Conservation (phyloP, 2,329 filamentous ascomycete genomes). For the Sporothrix mexicana region DNA sequence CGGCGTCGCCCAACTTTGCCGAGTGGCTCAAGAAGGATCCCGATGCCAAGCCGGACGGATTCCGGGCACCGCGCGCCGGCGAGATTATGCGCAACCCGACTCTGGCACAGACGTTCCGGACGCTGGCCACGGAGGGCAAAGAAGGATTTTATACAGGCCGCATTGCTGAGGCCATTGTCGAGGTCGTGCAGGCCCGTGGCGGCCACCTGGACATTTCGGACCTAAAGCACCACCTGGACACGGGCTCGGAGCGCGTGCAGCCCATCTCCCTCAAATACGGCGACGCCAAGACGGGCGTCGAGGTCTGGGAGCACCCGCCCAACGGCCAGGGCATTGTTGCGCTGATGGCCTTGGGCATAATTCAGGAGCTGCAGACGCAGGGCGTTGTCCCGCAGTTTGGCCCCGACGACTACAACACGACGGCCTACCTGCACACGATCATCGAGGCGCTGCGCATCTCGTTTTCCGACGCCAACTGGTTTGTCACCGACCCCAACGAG, state of each 20-base stretch:
- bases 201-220: slow-evolving; percentile 82
- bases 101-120: slow-evolving; percentile 79
- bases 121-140: slow-evolving; percentile 80
- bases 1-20: slow-evolving; percentile 80
- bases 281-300: slow-evolving; percentile 59
- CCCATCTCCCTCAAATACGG: slow-evolving; percentile 82
- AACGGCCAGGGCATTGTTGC: slow-evolving; percentile 97
- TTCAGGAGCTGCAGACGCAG: slow-evolving; percentile 80
- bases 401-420: slow-evolving; percentile 76
- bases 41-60: slow-evolving; percentile 65
- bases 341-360: slow-evolving; percentile 89
- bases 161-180: slow-evolving; percentile 80
- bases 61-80: slow-evolving; percentile 75
- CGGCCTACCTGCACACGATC: slow-evolving; percentile 80
- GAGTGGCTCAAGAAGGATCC: slow-evolving; percentile 87
- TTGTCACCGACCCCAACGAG: slow-evolving; percentile 80
- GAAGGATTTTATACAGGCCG: slow-evolving; percentile 88
- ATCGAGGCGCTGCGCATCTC: slow-evolving; percentile 88
- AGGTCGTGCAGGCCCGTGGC: slow-evolving; percentile 76
- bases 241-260: slow-evolving; percentile 76
- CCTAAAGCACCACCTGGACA: slow-evolving; percentile 72
- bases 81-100: slow-evolving; percentile 89
- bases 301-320: slow-evolving; percentile 95
- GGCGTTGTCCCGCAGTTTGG: slow-evolving; percentile 76
- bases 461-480: slow-evolving; percentile 91